Evolutionary conservation across 1,284 basidiomycete species (phyloP), one percentile per base, ranked within the genome.

Genomic region (Naganishia sp.): DNA sequence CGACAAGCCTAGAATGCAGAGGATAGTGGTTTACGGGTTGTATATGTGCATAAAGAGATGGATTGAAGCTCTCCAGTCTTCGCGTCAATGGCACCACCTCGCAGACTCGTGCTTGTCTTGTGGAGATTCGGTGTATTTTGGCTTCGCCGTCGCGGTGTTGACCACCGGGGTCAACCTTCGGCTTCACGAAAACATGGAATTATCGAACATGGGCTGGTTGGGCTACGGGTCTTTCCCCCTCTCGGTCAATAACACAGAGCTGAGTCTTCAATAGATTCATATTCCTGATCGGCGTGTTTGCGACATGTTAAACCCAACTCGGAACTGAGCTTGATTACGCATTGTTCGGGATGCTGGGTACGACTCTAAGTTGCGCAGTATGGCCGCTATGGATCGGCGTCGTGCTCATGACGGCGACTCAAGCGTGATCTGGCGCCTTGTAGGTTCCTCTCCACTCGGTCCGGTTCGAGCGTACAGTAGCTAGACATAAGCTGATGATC

Each of bases 261-360:
- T 57, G 44, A 45, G 3, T 9, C 6, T 46, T 31, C 13, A 28
- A 21, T 21, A 57, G 55, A 18, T 73, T 78, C 61, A 81, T 78
- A 18, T 80, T 81, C 72, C 79, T 79, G 2, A 71, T 81, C 46
- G 79, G 86, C 25, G 87, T 88, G 0, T 88, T 87, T 65, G 85
- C 87, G 1, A 86, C 86, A 44, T 80, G 87, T 2, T 87, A 87
- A 0, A 83, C 87, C 18, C 78, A 79, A 25, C 79, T 90, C 0
- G 83, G 82, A 0, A 69, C 67, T 1, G 81, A 83, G 25, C 82
- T 89, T 64, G 82, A 83, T 57, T 84, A 86, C 39, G 82, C 82
- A 0, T 72, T 74, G 2, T 85, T 86, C 75, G 74, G 82, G 79
- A 55, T 80, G 15, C 82, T 84, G 67, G 87, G 86, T 3, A 79